Evolutionary conservation across 148 eudicot species (phyloP), one percentile per base, ranked within the genome.

Genomic region (Drosera capensis): DNA sequence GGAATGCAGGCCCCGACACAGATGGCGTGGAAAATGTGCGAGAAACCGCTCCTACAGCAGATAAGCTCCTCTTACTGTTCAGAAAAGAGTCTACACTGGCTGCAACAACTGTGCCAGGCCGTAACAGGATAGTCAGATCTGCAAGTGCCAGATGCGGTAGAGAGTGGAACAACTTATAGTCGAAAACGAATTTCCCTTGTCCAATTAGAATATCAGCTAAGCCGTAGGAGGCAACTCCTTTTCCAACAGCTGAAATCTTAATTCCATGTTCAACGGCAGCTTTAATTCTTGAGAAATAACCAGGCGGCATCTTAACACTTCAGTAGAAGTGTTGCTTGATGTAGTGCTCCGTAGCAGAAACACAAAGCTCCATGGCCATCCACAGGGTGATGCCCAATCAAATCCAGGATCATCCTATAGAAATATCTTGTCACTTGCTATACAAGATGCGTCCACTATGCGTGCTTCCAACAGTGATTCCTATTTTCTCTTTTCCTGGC

Each of bases 21-120:
- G 94, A 82, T 38, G 94, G 94, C 46, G 56, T 55, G 18, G 86
- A 72, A 53, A 82, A 62, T 35, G 82, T 65, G 22, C 82, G 79
- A 57, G 94, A 70, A 60, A 78, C 48, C 25, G 80, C 70, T 49
- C 73, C 75, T 57, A 75, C 65, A 38, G 75, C 71, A 40, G 79
- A 58, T 35, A 78, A 31, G 54, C 70, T 78, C 56, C 55, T 63
- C 49, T 52, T 68, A 23, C 55, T 44, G 43, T 68, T 65, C 37
- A 60, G 60, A 47, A 78, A 22, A 46, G 72, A 68, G 62, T 65
- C 77, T 20, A 71, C 60, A 43, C 72, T 75, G 25, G 79, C 68
- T 58, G 74, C 73, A 66, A 62, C 53, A 47, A 66, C 48, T 47
- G 73, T 56, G 23, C 68, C 72, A 52, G 76, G 68, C 39, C 59